Conservation (phyloP, 768 basidiomycete species). For the Tricholoma bakamatsutake region DNA sequence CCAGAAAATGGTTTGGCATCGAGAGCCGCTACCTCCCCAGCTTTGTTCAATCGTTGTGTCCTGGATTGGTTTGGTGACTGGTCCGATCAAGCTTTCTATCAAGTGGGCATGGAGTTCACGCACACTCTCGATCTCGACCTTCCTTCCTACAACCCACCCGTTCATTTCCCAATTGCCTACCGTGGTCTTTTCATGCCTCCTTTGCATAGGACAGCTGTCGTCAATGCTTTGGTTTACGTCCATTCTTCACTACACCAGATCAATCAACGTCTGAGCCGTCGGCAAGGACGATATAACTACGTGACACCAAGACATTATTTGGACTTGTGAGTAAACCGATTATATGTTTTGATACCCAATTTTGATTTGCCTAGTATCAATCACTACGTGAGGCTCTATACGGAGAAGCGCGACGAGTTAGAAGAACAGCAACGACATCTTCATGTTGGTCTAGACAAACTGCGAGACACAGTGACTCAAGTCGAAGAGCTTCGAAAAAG, state of each 20-base stretch:
- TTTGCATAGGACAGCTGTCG: constrained; percentile 81
- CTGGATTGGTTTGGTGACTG: constrained; percentile 99
- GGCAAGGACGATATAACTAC: constrained; percentile 95
- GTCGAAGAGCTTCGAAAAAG: constrained; percentile 96
- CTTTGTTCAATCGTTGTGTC: constrained; percentile 98
- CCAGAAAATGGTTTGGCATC: constrained; percentile 94
- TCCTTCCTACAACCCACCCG: constrained; percentile 71
- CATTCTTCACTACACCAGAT: constrained; percentile 87
- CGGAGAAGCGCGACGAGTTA: constrained; percentile 93
- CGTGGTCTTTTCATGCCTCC: constrained; percentile 83
- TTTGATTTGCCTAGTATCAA: constrained; percentile 62
- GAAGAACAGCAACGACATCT: constrained; percentile 99
- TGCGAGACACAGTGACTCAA: constrained; percentile 91
- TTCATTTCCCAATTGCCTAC: constrained; percentile 85
- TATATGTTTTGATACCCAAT: constrained; percentile 4
- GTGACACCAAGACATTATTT: constrained; percentile 97
- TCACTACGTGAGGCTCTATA: constrained; percentile 92
- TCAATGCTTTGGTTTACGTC: constrained; percentile 90
- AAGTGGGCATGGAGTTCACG: constrained; percentile 97
- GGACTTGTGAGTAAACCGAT: constrained; percentile 77
- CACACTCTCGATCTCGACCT: constrained; percentile 89
- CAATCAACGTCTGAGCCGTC: constrained; percentile 82
- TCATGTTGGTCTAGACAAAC: constrained; percentile 96
- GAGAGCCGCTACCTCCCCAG: constrained; percentile 94
- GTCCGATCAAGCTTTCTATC: constrained; percentile 98